Percentiles rank a stretch among this genome's conserved stretches.
phyloP scores from a whole-genome alignment of 2,329 filamentous ascomycete genomes.

The Bipolaris oryzae region DNA sequence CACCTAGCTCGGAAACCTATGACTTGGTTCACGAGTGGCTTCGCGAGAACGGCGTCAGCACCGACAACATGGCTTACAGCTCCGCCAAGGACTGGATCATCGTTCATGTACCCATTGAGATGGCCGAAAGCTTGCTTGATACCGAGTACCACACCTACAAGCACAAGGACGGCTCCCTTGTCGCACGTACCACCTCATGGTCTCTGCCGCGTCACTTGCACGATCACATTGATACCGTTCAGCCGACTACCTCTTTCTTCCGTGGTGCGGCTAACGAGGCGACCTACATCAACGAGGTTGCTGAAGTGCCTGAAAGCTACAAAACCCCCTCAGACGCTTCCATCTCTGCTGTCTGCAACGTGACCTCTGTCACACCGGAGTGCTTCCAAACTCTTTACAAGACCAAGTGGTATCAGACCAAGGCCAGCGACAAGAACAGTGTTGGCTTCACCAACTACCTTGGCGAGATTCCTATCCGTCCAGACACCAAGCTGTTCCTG shows the following conservation, averaged over 20 bases:
- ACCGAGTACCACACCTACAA: constrained; percentile 59
- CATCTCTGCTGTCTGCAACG: constrained; percentile 56
- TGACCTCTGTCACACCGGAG: constrained; percentile 58
- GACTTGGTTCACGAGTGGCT: constrained; percentile 64
- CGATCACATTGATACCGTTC: constrained; percentile 63
- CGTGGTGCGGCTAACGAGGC: constrained; percentile 30
- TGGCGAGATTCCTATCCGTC: constrained; percentile 57
- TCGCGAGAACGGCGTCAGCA: constrained; percentile 58
- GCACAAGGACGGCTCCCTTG: constrained; percentile 59
- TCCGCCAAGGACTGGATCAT: constrained; percentile 65
- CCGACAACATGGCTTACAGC: constrained; percentile 54
- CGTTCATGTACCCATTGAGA: constrained; percentile 58
- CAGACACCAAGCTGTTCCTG: constrained; percentile 65
- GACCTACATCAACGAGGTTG: constrained; percentile 32
- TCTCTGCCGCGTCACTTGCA: constrained; percentile 64
- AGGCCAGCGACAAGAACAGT: constrained; percentile 52
- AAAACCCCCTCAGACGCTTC: constrained; percentile 36
- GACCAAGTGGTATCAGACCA: constrained; percentile 59
- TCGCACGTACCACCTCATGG: constrained; percentile 62
- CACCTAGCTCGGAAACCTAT: constrained; percentile 59
- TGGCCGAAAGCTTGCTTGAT: constrained; percentile 60
- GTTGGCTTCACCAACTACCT: constrained; percentile 59
- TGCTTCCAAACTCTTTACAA: constrained; percentile 62
- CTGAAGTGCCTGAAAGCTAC: constrained; percentile 35
- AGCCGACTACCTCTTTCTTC: constrained; percentile 66